Percentiles rank a stretch among this genome's conserved stretches.
These are phyloP conservation scores for Aspergillus melleus DNA, from an alignment of 2,329 filamentous ascomycete species.

Conservation along the genomic window DNA sequence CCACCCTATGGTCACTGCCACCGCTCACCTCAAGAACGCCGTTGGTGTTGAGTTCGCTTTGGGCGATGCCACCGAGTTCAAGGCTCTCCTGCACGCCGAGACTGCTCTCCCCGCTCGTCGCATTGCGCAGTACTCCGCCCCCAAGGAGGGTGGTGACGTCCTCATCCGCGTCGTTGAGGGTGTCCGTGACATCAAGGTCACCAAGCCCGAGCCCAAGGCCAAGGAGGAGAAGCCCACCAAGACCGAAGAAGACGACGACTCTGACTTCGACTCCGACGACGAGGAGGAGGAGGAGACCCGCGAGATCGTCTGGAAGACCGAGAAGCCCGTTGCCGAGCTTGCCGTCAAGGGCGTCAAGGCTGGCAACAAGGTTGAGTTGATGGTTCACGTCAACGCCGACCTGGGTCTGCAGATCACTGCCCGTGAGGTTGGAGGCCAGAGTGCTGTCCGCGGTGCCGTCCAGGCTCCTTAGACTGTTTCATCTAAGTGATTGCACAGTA, in stretches of 20 bases:
- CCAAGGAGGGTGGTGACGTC: constrained; percentile 81
- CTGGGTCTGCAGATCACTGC: constrained; percentile 76
- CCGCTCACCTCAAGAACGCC: constrained; percentile 83
- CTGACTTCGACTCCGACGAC: constrained; percentile 62
- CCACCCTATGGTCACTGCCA: constrained; percentile 90
- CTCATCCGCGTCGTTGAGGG: constrained; percentile 88
- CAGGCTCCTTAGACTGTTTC: constrained; percentile 38
- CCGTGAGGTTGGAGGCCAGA: constrained; percentile 83
- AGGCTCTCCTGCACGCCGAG: constrained; percentile 77
- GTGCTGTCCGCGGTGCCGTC: constrained; percentile 69
- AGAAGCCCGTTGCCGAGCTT: constrained; percentile 78
- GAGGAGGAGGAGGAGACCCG: constrained; percentile 79
- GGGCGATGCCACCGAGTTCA: constrained; percentile 68
- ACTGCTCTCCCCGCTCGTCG: constrained; percentile 88
- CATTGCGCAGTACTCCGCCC: constrained; percentile 73
- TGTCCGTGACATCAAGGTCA: constrained; percentile 86
- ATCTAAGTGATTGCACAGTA: constrained; percentile 1
- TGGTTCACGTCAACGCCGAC: constrained; percentile 81
- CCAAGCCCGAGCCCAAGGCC: constrained; percentile 77
- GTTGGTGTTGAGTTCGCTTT: constrained; percentile 77
- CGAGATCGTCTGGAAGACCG: constrained; percentile 90
- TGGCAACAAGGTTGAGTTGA: constrained; percentile 87
- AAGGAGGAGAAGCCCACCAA: constrained; percentile 62
- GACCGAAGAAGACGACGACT: constrained; percentile 59
- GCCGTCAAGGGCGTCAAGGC: constrained; percentile 82